These are phyloP conservation scores for Pyricularia sp. DNA, from an alignment of 2,329 filamentous ascomycete genomes.

Conservation along the genomic window DNA sequence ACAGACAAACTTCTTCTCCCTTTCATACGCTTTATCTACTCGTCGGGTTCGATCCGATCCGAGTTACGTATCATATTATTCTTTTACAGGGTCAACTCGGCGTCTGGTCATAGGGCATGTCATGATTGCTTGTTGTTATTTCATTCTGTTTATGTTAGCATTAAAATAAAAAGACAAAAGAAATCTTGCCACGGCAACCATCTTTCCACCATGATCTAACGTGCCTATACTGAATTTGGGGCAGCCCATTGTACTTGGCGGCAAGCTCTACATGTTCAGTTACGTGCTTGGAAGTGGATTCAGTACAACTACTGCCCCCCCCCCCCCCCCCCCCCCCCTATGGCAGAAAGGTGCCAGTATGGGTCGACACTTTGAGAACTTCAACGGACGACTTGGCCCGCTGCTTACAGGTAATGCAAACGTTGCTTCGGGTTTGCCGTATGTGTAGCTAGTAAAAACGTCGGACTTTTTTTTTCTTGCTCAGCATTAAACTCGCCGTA, in stretches of 20 bases:
- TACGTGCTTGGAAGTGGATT: not conserved
- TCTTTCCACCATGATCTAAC: not conserved
- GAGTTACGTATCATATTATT: conserved; percentile 3
- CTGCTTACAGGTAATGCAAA: too few species aligned
- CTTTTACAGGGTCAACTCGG: conserved; percentile 1
- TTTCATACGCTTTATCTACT: not conserved
- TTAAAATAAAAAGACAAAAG: not conserved
- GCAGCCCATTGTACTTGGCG: not conserved
- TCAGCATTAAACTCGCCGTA: not conserved
- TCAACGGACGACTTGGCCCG: too few species aligned
- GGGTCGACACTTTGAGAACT: too few species aligned
- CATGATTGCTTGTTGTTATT: not conserved
- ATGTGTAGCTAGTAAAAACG: too few species aligned
- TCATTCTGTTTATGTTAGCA: not conserved
- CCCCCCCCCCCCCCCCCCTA: too few species aligned
- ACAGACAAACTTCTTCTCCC: not conserved
- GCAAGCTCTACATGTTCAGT: not conserved
- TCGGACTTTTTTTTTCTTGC: too few species aligned
- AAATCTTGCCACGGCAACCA: not conserved
- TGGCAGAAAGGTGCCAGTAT: too few species aligned
- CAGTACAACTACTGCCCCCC: too few species aligned
- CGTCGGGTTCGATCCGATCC: not conserved
- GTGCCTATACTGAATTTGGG: not conserved
- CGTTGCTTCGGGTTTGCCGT: too few species aligned
- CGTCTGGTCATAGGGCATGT: conserved; percentile 3